Evolutionary conservation across 805 yeast genomes (phyloP).

Genomic region (Helenozyma rhizophorensis): DNA sequence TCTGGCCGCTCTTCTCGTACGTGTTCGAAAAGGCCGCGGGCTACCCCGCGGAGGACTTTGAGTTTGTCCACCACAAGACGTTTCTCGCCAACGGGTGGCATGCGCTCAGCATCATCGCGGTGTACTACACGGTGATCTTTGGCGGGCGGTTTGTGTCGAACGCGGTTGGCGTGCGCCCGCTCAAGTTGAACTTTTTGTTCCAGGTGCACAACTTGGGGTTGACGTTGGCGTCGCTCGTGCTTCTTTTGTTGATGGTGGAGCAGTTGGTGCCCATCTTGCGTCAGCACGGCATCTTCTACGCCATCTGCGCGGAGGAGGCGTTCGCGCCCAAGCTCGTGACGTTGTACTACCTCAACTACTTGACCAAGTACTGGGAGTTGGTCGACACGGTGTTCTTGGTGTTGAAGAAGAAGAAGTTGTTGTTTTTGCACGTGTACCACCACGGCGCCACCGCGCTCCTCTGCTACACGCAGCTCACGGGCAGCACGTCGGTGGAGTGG

Average conservation of each 20-base stretch:
- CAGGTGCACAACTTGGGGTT: slow-evolving; percentile 80
- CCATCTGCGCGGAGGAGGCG: slow-evolving; percentile 72
- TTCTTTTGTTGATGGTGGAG: slow-evolving; percentile 71
- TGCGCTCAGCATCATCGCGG: slow-evolving; percentile 41
- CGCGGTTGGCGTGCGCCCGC: slow-evolving; percentile 50
- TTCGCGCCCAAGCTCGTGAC: slow-evolving; percentile 83
- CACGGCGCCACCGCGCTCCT: slow-evolving; percentile 97
- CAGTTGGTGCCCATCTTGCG: slow-evolving; percentile 78
- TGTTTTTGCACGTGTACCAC: slow-evolving; percentile 93
- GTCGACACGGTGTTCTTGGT: slow-evolving; percentile 90
- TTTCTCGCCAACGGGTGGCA: slow-evolving; percentile 63
- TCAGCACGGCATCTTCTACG: slow-evolving; percentile 73
- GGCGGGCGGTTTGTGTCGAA: slow-evolving; percentile 73
- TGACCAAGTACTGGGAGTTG: slow-evolving; percentile 85
- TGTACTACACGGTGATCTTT: slow-evolving; percentile 37
- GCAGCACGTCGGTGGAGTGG: slow-evolving; percentile 90
- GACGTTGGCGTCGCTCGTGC: slow-evolving; percentile 60
- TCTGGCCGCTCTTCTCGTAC: slow-evolving; percentile 65
- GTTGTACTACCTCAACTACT: slow-evolving; percentile 84
- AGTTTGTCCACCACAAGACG: slow-evolving; percentile 60
- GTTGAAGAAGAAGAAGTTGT: slow-evolving; percentile 83
- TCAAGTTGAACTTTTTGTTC: slow-evolving; percentile 70
- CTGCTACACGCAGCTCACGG: slow-evolving; percentile 90
- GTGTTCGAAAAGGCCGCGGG: slow-evolving; percentile 44
- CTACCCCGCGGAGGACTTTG: slow-evolving; percentile 61